Evolutionary conservation across 2,329 filamentous ascomycete genomes (phyloP), one percentile per base, ranked within the genome.

Genomic region (Samsoniella hepiali): DNA sequence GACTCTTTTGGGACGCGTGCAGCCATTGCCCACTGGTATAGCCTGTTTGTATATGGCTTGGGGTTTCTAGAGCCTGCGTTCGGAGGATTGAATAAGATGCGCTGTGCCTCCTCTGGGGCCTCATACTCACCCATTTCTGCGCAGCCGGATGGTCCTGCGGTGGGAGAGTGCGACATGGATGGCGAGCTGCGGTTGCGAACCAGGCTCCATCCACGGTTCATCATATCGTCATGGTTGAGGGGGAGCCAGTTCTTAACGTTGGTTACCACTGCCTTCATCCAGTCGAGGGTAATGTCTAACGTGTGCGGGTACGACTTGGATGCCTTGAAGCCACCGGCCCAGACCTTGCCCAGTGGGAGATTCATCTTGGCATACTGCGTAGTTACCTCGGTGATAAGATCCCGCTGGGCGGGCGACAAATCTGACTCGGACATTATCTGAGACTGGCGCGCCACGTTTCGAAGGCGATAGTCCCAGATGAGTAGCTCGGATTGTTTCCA

Each of bases 391-490:
- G 53, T 31, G 27, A 86, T 72, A 6, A 84, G 67, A 22, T 74
- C 70, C 9, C 72, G 75, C 65, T 87, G 84, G 58, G 80, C 79
- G 27, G 74, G 69, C 2, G 76, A 73, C 3, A 87, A 73, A 15
- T 79, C 75, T 1, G 67, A 76, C 71, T 1, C 67, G 69, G 1
- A 74, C 49, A 2, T 58, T 5, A 5, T 66, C 50, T 15, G 65
- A 63, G 56, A 45, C 0, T 63, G 58, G 0, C 67, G 64, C 7
- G 73, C 70, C 32, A 69, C 73, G 1, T 70, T 66, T 1, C 64
- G 67, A 8, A 75, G 72, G 1, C 70, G 67, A 1, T 74, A 63
- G 65, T 87, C 84, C 83, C 83, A 86, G 45, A 87, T 82, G 6
- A 87, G 73, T 13, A 87, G 67, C 67, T 87, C 83, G 2, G 76